These are phyloP conservation scores for Podospora tetraspora DNA, from an alignment of 495 filamentous ascomycete species.

Conservation along the genomic window DNA sequence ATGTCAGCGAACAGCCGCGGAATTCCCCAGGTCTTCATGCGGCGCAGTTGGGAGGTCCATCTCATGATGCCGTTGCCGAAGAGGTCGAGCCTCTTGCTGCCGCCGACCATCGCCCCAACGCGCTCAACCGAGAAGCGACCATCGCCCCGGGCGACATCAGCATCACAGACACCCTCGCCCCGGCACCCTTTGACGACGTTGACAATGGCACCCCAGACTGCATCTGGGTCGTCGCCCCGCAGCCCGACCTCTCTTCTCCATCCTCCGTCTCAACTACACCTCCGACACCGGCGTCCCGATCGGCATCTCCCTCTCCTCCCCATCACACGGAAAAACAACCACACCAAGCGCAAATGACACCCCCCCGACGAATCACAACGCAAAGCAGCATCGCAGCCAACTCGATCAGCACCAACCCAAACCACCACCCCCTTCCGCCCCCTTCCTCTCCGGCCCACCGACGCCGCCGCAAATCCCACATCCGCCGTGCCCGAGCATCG, in stretches of 20 bases:
- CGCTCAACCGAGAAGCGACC: background rate
- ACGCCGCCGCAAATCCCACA: background rate
- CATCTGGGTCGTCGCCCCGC: background rate
- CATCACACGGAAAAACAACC: background rate
- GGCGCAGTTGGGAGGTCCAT: background rate
- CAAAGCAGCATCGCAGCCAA: background rate
- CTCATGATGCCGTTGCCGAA: background rate
- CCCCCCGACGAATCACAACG: background rate
- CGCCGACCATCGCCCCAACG: background rate
- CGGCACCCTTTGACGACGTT: background rate
- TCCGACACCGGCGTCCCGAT: background rate
- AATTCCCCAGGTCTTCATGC: background rate
- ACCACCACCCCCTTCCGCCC: no score
- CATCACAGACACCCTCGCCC: background rate
- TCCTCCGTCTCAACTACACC: background rate
- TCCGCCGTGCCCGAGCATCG: background rate
- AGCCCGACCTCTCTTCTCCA: background rate
- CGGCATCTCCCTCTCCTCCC: background rate
- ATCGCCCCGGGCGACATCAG: background rate
- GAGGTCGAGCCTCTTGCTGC: background rate
- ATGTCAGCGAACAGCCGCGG: background rate
- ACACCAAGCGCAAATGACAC: background rate
- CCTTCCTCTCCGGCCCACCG: no score
- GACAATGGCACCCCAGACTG: background rate
- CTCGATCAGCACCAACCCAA: background rate